These are phyloP conservation scores for Camellia sinensis DNA, from an alignment of 148 eudicot genomes.

Conservation along the genomic window DNA sequence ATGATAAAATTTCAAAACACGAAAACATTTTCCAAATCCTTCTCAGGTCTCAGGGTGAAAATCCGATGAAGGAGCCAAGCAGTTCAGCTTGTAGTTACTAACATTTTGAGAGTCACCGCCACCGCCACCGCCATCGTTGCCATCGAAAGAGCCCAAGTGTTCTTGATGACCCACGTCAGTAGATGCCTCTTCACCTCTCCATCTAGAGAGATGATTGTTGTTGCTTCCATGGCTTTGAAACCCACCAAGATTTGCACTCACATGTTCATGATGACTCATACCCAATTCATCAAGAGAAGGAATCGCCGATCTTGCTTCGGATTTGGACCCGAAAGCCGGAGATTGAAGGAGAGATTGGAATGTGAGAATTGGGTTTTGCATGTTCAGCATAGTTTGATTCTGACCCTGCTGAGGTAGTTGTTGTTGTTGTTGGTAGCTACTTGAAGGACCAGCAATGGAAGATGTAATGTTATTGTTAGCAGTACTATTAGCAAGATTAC, in stretches of 20 bases:
- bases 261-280: conserved; percentile 16
- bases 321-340: neutral
- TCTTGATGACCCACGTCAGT: neutral
- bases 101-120: neutral
- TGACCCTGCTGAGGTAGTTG: no score
- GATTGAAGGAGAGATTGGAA: conserved; percentile 19
- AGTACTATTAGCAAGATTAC: neutral
- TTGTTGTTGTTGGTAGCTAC: no score
- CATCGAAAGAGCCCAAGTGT: conserved; percentile 1
- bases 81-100: conserved; percentile 1
- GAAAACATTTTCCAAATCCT: conserved; percentile 22
- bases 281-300: conserved; percentile 21
- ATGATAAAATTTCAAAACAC: neutral
- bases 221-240: conserved; percentile 6
- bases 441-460: neutral
- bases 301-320: neutral
- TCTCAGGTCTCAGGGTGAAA: conserved; percentile 12
- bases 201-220: neutral
- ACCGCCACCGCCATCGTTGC: neutral
- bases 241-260: conserved; percentile 5
- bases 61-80: conserved; percentile 8
- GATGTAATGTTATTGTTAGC: neutral
- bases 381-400: conserved; percentile 11
- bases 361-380: conserved; percentile 21
- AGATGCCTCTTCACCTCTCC: conserved; percentile 2